A percentile compares a stretch with the other conserved stretches of the same genome.
phyloP scores from a whole-genome alignment of 2,329 filamentous ascomycete genomes.

The Venturia pyrina region DNA sequence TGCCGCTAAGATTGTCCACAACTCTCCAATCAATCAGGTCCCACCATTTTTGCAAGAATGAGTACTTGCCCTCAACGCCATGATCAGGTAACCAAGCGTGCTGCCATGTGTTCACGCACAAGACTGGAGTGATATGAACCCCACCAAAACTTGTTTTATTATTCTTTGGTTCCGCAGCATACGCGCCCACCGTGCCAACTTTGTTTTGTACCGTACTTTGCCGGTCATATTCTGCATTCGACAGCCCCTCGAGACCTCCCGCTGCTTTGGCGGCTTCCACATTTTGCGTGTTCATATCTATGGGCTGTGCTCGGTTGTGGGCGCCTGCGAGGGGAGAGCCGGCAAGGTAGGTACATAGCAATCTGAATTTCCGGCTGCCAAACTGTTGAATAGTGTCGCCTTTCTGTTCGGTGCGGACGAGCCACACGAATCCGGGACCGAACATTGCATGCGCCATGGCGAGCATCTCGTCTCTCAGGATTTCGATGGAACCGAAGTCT shows the following conservation, averaged over 20 bases:
- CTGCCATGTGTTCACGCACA: conserved; percentile 96
- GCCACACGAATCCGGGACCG: conserved; percentile 94
- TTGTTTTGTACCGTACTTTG: conserved; percentile 22
- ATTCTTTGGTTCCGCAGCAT: conserved; percentile 18
- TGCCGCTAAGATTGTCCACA: neutral
- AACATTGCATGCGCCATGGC: conserved; percentile 84
- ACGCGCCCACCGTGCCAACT: conserved; percentile 30
- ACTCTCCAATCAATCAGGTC: conserved; percentile 65
- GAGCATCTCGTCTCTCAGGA: conserved; percentile 69
- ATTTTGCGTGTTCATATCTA: conserved; percentile 59
- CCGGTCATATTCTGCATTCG: neutral
- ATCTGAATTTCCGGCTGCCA: conserved; percentile 35
- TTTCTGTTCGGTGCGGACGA: conserved; percentile 49
- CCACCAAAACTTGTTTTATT: conserved; percentile 51
- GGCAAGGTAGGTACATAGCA: conserved; percentile 84
- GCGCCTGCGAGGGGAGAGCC: conserved; percentile 80
- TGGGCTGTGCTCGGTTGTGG: conserved; percentile 61
- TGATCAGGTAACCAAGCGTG: conserved; percentile 86
- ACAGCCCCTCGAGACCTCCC: conserved; percentile 14
- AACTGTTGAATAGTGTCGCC: conserved; percentile 22
- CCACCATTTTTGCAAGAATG: conserved; percentile 80
- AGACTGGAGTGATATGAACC: conserved; percentile 59
- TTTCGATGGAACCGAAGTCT: conserved; percentile 75
- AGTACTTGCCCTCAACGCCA: conserved; percentile 62
- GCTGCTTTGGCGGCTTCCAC: conserved; percentile 1